phyloP scores from a whole-genome alignment of 2,329 filamentous ascomycete species.

The Anthostomella pinea region DNA sequence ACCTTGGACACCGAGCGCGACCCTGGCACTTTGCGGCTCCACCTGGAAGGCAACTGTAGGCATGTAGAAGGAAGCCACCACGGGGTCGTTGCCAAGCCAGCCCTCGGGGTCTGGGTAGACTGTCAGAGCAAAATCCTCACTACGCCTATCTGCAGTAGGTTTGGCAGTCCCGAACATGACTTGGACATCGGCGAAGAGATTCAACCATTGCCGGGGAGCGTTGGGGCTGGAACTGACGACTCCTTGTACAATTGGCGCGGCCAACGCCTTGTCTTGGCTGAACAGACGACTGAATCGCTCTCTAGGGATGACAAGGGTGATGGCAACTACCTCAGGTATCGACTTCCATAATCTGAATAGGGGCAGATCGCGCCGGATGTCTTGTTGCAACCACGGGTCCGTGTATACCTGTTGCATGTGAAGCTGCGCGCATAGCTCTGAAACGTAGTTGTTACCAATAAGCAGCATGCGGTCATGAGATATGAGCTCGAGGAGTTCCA shows the following conservation, averaged over 20 bases:
- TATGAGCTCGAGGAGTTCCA: constrained; percentile 29
- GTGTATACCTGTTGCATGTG: constrained; percentile 35
- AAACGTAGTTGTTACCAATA: constrained; percentile 25
- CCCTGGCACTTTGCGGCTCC: constrained; percentile 28
- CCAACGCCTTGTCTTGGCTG: constrained; percentile 5
- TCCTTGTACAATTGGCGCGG: too few relatives aligned
- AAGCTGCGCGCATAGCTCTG: constrained; percentile 37
- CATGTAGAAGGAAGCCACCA: constrained; percentile 42
- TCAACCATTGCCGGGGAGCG: constrained; percentile 11
- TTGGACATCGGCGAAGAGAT: constrained; percentile 38
- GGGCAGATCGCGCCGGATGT: constrained; percentile 18
- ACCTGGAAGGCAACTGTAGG: constrained; percentile 35
- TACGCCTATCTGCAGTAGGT: constrained; percentile 20
- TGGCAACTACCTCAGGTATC: constrained; percentile 30
- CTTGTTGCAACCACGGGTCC: constrained; percentile 29
- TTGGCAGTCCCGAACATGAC: constrained; percentile 39
- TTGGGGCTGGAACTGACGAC: too few relatives aligned
- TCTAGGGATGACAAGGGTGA: constrained; percentile 20
- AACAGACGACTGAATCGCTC: constrained; percentile 11
- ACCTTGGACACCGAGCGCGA: constrained; percentile 33
- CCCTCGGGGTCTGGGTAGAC: constrained; percentile 35
- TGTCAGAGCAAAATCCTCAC: constrained; percentile 30
- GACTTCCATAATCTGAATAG: constrained; percentile 36
- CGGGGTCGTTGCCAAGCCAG: constrained; percentile 37
- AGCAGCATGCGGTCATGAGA: constrained; percentile 23